Evolutionary conservation across 306 rosid species (phyloP), one percentile per base, ranked within the genome.

Genomic region (Cucurbita moschata): DNA sequence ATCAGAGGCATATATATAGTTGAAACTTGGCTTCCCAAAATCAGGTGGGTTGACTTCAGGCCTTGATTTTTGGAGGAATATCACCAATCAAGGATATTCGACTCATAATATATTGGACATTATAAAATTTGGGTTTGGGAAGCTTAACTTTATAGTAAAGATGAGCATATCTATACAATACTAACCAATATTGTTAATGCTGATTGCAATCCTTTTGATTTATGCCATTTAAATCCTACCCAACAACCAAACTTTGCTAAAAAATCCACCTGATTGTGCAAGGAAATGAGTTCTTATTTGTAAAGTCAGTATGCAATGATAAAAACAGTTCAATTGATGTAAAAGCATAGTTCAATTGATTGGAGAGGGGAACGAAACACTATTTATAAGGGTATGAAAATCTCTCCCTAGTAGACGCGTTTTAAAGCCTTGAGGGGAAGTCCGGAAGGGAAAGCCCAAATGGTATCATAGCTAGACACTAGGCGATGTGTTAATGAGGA

Each of bases 41-140:
- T 66, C 72, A 66, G 54, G 72, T 66, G 54, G 54, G 72, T 66
- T 66, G 72, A 66, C 72, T 66, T 66, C 72, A 19, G 54, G 72
- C 72, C 72, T 44, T 66, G 72, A 66, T 54, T 66, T 66, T 66
- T 66, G 54, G 72, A 66, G 54, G 54, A 43, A 66, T 66, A 66
- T 44, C 21, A 44, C 39, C 46, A 66, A 66, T 44, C 15, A 66
- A 44, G 72, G 39, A 66, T 66, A 12, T 66, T 66, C 44, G 72
- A 66, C 72, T 63, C 44, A n/a, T 6, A 64, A 42, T 64, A 40
- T 64, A 64, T 39, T 62, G 43, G 13, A 5, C 9, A 12, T 42
- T 18, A 65, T 65, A 44, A 66, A 66, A 19, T 10, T 40, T 65
- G 71, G 37, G 10, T 12, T 19, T 18, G 53, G 0, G 39, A 19